phyloP scores from a whole-genome alignment of 345 rosid genomes.

The Sisymbrium altissimum region DNA sequence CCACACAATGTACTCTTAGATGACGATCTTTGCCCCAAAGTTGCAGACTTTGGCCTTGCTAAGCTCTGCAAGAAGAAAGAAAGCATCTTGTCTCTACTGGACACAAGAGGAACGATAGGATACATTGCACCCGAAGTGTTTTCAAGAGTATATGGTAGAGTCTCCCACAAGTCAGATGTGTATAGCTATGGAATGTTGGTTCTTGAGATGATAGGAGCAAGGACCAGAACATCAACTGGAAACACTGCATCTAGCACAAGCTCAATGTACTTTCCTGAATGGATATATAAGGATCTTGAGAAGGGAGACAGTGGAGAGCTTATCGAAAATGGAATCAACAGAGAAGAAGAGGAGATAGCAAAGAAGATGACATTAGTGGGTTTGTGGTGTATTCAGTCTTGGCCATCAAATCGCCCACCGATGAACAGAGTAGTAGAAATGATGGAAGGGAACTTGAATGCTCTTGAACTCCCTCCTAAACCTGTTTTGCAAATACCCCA shows the following conservation, averaged over 20 bases:
- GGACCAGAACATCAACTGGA: no score
- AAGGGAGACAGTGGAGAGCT: not conserved
- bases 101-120: no score
- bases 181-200: no score
- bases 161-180: no score
- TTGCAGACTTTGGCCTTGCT: no score
- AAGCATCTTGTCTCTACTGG: no score
- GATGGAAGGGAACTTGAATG: conserved; percentile 30
- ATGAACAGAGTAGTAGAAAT: conserved; percentile 29
- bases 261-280: conserved; percentile 37
- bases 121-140: no score
- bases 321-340: not conserved
- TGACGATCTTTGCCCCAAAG: no score
- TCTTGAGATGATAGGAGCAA: no score
- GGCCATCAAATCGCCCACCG: no score
- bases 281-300: conserved; percentile 36
- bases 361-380: conserved; percentile 32
- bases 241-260: not conserved
- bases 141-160: no score
- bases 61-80: no score
- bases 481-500: not conserved
- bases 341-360: conserved; percentile 8
- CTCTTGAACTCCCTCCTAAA: conserved; percentile 22
- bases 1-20: conserved; percentile 50
- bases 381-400: conserved; percentile 37